Conservation (phyloP, 768 basidiomycete species). For the Saitozyma podzolica region DNA sequence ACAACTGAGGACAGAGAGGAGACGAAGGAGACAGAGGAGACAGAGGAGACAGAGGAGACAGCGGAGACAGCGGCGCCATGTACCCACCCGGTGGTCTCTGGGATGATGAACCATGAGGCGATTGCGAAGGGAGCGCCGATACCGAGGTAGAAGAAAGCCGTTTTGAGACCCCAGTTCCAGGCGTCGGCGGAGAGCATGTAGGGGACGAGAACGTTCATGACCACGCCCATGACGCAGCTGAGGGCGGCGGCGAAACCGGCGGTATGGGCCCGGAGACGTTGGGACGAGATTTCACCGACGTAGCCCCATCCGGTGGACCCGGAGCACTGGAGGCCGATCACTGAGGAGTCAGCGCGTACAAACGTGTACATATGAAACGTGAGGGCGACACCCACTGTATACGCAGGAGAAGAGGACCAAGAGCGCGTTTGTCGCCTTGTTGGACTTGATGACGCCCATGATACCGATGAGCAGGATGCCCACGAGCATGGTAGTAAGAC, state of each 20-base stretch:
- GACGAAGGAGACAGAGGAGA: too few species aligned
- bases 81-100: slow-evolving; percentile 25
- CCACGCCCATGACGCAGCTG: slow-evolving; percentile 21
- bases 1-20: too few species aligned
- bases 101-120: slow-evolving; percentile 28
- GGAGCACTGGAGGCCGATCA: slow-evolving; percentile 2
- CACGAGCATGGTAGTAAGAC: slow-evolving; percentile 8
- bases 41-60: too few species aligned
- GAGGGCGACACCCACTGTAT: too few species aligned
- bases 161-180: slow-evolving; percentile 27
- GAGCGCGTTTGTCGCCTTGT: slow-evolving; percentile 13
- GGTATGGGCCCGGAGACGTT: slow-evolving; percentile 20
- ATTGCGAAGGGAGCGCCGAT: slow-evolving; percentile 9
- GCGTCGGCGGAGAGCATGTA: slow-evolving; percentile 26
- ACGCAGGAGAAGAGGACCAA: slow-evolving; percentile 26
- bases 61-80: too few species aligned
- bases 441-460: slow-evolving; percentile 7
- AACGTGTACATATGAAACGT: too few species aligned
- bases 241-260: slow-evolving; percentile 29
- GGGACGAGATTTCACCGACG: slow-evolving; percentile 23
- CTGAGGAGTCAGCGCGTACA: background rate
- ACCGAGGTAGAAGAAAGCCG: slow-evolving; percentile 31
- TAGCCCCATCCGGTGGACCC: slow-evolving; percentile 26
- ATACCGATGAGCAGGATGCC: slow-evolving; percentile 4
- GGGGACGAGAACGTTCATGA: slow-evolving; percentile 20